These are phyloP conservation scores for Hibiscus trionum DNA, from an alignment of 345 rosid species.

Conservation along the genomic window DNA sequence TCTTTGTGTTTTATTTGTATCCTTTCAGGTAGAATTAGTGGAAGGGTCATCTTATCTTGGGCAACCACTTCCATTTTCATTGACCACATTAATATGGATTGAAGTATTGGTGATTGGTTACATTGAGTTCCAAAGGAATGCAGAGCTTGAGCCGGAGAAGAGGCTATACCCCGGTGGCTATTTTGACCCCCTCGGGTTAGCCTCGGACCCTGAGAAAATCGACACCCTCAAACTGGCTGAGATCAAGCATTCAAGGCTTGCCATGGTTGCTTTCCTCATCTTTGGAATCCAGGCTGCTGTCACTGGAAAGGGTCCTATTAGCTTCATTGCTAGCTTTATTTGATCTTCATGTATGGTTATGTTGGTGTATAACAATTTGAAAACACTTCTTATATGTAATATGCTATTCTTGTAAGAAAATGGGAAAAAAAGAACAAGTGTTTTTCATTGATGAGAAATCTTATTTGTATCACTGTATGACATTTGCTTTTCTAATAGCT, in stretches of 20 bases:
- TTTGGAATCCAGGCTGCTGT: slow-evolving; percentile 65
- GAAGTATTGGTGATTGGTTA: slow-evolving; percentile 63
- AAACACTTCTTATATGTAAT: neutral
- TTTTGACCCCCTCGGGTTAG: slow-evolving; percentile 74
- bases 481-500: neutral
- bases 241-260: slow-evolving; percentile 79
- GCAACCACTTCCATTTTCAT: slow-evolving; percentile 81
- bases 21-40: slow-evolving; percentile 67
- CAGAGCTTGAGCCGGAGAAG: slow-evolving; percentile 72
- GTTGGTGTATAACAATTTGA: neutral
- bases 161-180: slow-evolving; percentile 81
- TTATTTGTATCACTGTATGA: neutral
- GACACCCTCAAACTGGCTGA: slow-evolving; percentile 68
- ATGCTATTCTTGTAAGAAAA: neutral
- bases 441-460: neutral
- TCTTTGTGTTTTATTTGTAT: neutral
- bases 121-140: slow-evolving; percentile 54
- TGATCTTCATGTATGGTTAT: slow-evolving; percentile 10
- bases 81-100: slow-evolving; percentile 82
- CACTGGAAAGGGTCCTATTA: slow-evolving; percentile 78
- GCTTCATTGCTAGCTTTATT: slow-evolving; percentile 61
- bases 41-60: slow-evolving; percentile 94
- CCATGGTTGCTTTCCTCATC: slow-evolving; percentile 82
- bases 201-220: slow-evolving; percentile 60
- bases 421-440: neutral